Base-by-base conservation (phyloP, 108 stramenopile genomes). In the Skeletonema menzelii region DNA sequence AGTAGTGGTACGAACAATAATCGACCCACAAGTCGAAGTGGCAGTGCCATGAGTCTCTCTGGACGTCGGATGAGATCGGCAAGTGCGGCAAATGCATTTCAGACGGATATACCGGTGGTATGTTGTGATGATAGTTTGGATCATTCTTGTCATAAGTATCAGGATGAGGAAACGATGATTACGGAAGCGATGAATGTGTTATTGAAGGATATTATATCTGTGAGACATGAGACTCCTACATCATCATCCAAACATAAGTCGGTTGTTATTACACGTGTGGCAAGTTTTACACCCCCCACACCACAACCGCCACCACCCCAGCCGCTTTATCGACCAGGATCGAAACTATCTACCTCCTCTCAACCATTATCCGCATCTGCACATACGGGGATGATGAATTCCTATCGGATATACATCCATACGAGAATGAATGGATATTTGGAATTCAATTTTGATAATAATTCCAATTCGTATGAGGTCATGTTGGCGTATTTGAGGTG, bases 361-460 rank as follows among this genome's bases (percentile, higher is more conserved):
- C 32, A 35, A 35, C 17, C 34, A 35, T 37, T 37, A 37, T 22
- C 59, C 4, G 20, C 26, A 19, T 31, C 31, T 2, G 10, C 30
- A 60, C 27, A 58, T 30, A 15, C 5, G 5, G 10, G 11, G 0
- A 7, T n/a, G 15, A 28, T 22, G 17, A 35, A 34, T 19, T 35
- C 30, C 27, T 35, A 60, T 35, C 59, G 59, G 59, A 60, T 60
- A 60, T 60, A 34, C 2, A 31, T 60, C 6, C 59, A 60, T 24
- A 60, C 59, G 17, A 31, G 30, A 14, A 35, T 14, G 17, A 26
- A n/a, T 15, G 61, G 47, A 1, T 63, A 63, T 37, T 35, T 72
- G 44, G 61, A 72, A 42, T 72, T 72, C 20, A 72, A 60, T 24
- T 32, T 55, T 26, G 70, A 72, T 35, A 63, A 63, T 55, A 72